phyloP scores from a whole-genome alignment of 2,329 filamentous ascomycete genomes.

The Botrytis squamosa region DNA sequence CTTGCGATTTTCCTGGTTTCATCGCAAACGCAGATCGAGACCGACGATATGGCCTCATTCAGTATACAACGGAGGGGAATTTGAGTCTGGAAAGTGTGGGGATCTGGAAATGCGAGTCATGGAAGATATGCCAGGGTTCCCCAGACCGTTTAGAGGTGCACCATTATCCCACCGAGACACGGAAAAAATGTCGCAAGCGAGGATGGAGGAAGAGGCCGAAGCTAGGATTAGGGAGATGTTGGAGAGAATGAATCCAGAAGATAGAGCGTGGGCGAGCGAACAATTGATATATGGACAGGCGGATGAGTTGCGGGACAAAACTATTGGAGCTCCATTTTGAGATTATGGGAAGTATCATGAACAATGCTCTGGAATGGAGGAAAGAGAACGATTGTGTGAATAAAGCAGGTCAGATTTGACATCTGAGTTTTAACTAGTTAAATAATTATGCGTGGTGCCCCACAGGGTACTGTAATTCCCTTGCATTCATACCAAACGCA shows the following conservation, averaged over 20 bases:
- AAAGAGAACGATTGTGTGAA: background rate
- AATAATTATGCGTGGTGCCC: constrained; percentile 4
- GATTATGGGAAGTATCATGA: background rate
- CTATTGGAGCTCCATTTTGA: constrained; percentile 16
- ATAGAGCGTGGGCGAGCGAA: constrained; percentile 20
- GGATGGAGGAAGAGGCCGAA: constrained; percentile 21
- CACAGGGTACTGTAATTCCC: background rate
- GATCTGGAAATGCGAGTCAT: constrained; percentile 18
- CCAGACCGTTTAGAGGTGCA: background rate
- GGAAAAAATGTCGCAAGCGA: constrained; percentile 16
- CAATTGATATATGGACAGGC: constrained; percentile 20
- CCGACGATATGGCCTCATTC: constrained; percentile 19
- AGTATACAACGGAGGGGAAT: constrained; percentile 14
- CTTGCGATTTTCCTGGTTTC: constrained; percentile 14
- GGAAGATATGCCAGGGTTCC: constrained; percentile 17
- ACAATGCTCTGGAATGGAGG: background rate
- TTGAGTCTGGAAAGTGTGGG: constrained; percentile 1
- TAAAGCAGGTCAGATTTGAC: background rate
- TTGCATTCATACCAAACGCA: background rate
- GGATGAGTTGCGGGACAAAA: constrained; percentile 15
- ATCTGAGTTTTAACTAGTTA: constrained; percentile 2
- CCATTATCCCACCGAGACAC: constrained; percentile 12
- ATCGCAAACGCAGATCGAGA: background rate
- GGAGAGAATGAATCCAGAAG: constrained; percentile 20
- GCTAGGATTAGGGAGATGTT: constrained; percentile 17